phyloP scores from a whole-genome alignment of 2,329 filamentous ascomycete genomes.

The Sporothrix brunneoviolacea region DNA sequence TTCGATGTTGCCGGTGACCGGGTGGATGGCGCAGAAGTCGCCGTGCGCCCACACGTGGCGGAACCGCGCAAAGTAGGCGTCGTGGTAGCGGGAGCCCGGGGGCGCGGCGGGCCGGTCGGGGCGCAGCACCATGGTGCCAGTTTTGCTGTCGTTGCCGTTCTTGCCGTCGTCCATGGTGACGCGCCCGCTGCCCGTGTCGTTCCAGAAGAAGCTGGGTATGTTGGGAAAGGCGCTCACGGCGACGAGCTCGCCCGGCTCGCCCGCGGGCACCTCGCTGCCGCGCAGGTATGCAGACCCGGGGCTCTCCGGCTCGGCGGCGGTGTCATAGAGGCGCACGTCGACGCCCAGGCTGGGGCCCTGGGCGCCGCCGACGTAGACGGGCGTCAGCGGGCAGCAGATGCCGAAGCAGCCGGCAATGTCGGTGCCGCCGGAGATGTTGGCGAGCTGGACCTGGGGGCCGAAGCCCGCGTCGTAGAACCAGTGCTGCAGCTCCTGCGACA shows the following conservation, averaged over 20 bases:
- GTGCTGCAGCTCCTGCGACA: constrained; percentile 68
- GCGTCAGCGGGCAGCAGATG: constrained; percentile 60
- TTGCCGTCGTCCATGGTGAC: no score
- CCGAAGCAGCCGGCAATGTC: constrained; percentile 62
- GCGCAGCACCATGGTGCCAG: constrained; percentile 14
- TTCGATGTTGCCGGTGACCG: constrained; percentile 55
- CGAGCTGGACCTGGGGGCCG: constrained; percentile 57
- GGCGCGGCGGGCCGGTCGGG: constrained; percentile 29
- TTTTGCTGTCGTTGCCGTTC: no score
- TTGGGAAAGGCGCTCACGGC: constrained; percentile 67
- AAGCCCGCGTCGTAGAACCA: constrained; percentile 73
- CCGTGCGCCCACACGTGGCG: constrained; percentile 73
- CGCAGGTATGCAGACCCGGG: constrained; percentile 34
- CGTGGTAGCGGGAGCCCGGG: constrained; percentile 50
- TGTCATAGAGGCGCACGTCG: constrained; percentile 55
- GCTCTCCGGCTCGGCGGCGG: constrained; percentile 38
- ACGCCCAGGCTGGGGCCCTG: constrained; percentile 45
- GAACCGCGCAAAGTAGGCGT: constrained; percentile 57
- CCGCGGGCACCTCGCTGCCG: constrained; percentile 42
- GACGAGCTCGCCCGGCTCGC: constrained; percentile 69
- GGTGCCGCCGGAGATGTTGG: constrained; percentile 71
- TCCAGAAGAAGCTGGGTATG: constrained; percentile 62
- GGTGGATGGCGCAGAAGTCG: constrained; percentile 69
- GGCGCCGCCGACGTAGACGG: constrained; percentile 53
- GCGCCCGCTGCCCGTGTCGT: no score